Evolutionary conservation across 208 protist genomes (phyloP).

Genomic region (Leishmania aethiopica): DNA sequence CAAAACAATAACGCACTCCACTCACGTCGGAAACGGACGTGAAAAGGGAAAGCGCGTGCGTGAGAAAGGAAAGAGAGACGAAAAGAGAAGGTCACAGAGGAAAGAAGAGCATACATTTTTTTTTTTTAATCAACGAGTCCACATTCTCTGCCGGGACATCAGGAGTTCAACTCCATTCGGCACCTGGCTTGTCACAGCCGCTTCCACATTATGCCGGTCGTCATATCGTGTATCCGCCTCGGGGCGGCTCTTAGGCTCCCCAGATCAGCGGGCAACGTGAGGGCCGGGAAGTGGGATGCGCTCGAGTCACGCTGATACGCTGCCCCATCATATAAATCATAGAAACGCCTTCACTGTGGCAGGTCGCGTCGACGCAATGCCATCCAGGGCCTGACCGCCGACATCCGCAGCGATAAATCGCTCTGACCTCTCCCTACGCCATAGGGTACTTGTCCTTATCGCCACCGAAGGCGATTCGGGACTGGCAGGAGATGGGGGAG

Average conservation of each 20-base stretch:
- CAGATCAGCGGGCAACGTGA: too few relatives aligned
- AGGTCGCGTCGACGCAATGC: neutral
- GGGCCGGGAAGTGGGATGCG: neutral
- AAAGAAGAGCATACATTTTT: neutral
- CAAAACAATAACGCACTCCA: neutral
- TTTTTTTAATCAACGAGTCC: too few relatives aligned
- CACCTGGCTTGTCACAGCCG: too few relatives aligned
- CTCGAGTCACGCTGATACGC: neutral
- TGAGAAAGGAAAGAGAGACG: neutral
- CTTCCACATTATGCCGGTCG: too few relatives aligned
- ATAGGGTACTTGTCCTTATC: neutral
- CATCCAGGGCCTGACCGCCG: too few relatives aligned
- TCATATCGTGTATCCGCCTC: neutral
- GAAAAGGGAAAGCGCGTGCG: neutral
- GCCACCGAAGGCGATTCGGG: neutral
- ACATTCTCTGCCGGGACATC: too few relatives aligned
- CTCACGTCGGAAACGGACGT: neutral
- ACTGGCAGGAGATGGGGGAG: neutral
- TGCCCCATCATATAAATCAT: neutral
- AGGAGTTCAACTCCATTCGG: too few relatives aligned
- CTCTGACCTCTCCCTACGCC: too few relatives aligned
- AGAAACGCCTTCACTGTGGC: neutral
- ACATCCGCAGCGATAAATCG: too few relatives aligned
- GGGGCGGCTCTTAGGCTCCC: neutral
- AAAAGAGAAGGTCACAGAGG: conserved; percentile 2